These are phyloP conservation scores for Trypanosoma vivax DNA, from an alignment of 208 protist genomes.

Conservation along the genomic window DNA sequence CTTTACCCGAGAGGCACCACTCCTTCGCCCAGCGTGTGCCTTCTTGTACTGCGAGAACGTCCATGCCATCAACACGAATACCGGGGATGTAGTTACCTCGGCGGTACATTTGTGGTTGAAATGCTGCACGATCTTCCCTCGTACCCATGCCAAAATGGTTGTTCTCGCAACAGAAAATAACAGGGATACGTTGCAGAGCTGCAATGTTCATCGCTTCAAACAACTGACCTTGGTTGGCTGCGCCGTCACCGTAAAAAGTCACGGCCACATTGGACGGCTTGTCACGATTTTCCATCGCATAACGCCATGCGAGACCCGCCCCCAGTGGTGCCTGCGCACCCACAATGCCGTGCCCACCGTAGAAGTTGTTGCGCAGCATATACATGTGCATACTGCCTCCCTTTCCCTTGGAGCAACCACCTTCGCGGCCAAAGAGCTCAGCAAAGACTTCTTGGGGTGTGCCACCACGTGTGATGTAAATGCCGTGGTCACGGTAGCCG, in stretches of 20 bases:
- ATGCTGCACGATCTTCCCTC: constrained; percentile 80
- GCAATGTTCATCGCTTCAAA: constrained; percentile 98
- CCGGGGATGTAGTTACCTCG: constrained; percentile 96
- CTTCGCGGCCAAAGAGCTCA: constrained; percentile 86
- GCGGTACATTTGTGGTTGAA: constrained; percentile 93
- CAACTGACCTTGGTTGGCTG: constrained; percentile 97
- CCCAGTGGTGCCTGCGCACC: constrained; percentile 95
- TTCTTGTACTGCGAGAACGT: constrained; percentile 94
- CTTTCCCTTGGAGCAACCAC: constrained; percentile 91
- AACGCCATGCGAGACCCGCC: constrained; percentile 92
- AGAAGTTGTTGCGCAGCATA: constrained; percentile 88
- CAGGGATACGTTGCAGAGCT: constrained; percentile 94
- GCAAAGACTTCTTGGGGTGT: constrained; percentile 84
- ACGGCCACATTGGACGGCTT: constrained; percentile 86
- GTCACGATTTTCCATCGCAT: constrained; percentile 73
- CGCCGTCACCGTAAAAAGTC: constrained; percentile 96
- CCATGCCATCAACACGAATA: constrained; percentile 96
- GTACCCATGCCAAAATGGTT: constrained; percentile 99
- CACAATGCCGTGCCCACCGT: constrained; percentile 98
- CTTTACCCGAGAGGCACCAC: constrained; percentile 75
- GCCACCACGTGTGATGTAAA: constrained; percentile 89
- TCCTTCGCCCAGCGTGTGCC: constrained; percentile 85
- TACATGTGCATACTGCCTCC: constrained; percentile 99
- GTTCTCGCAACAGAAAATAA: constrained; percentile 97
- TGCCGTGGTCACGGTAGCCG: constrained; percentile 95